Base-by-base conservation (phyloP, 305 asterid genomes). In the Fraxinus sp. region DNA sequence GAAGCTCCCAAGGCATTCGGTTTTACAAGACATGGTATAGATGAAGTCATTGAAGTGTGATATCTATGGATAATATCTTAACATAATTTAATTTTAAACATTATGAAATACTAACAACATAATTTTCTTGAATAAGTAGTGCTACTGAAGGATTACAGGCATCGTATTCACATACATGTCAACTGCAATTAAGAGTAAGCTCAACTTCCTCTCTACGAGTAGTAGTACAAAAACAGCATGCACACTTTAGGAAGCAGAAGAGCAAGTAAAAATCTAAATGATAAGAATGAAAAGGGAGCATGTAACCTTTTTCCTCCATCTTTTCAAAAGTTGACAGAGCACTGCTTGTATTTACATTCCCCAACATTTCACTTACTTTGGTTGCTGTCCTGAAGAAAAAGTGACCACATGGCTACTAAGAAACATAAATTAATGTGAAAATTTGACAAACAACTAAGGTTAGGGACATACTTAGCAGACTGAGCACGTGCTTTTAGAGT, bases 401-500 rank as follows among this genome's bases (percentile, higher is more conserved):
- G 74, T 26, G 52, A 64, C 77, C 83, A 49, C 79, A 76, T 35
- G 24, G 80, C 30, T 26, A 49, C 81, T 33, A 43, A 64, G 39
- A 86, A 28, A 30, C 41, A 59, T 80, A 83, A 79, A 75, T 18
- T 22, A 57, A 57, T 57, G 22, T 76, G 24, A 18, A 80, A 68
- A 77, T 59, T 57, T 14, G 68, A 80, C 18, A 30, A 18, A 32
- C 39, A 78, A 80, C 52, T 49, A 68, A 75, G 88, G 84, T 76
- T 52, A 59, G 82, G 86, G 82, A 85, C 97, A 79, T 77, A 95
- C 98, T 93, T 96, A 83, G 99, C 99, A 81, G 99, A 91, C 72
- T 95, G 99, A 66, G 99, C 99, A 77, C 99, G 94, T 71, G 99
- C 98, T 93, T 93, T 96, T 80, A 96, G 92, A 84, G 98, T 96